phyloP scores from a whole-genome alignment of 305 asterid species.

The Fraxinus angustifolia region DNA sequence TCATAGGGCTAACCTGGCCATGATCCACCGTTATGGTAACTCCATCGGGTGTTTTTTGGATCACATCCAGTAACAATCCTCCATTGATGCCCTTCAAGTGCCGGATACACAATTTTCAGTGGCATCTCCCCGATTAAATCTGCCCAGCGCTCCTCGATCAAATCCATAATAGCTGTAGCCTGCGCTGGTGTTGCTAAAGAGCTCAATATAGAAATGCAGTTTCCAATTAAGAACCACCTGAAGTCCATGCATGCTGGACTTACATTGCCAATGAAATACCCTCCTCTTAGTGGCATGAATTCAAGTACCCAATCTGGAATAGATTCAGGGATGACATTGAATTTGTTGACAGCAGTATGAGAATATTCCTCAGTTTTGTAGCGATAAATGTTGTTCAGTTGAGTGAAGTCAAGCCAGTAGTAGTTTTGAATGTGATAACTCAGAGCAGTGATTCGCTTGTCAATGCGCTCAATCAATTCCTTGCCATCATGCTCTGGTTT shows the following conservation, averaged over 20 bases:
- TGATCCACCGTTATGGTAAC: constrained; percentile 68
- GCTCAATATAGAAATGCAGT: constrained; percentile 55
- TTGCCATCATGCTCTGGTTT: constrained; percentile 48
- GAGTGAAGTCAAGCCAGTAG: constrained; percentile 69
- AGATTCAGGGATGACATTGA: constrained; percentile 63
- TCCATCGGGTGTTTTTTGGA: constrained; percentile 65
- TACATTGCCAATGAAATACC: constrained; percentile 62
- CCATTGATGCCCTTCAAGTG: constrained; percentile 60
- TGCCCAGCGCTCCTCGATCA: constrained; percentile 56
- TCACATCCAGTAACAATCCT: constrained; percentile 56
- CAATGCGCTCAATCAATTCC: constrained; percentile 52
- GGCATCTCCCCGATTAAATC: constrained; percentile 66
- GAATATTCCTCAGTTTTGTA: constrained; percentile 69
- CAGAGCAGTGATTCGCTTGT: constrained; percentile 57
- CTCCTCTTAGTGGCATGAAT: constrained; percentile 63
- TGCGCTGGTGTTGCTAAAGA: constrained; percentile 55
- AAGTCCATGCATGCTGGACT: constrained; percentile 72
- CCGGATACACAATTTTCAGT: constrained; percentile 55
- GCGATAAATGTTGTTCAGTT: constrained; percentile 60
- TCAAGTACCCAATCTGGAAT: constrained; percentile 67
- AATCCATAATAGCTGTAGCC: constrained; percentile 59
- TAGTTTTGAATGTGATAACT: constrained; percentile 55
- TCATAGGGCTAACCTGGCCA: constrained; percentile 51
- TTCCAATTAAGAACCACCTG: constrained; percentile 59
- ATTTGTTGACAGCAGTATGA: constrained; percentile 67